These are phyloP conservation scores for Ogataea zsoltii DNA, from an alignment of 805 yeast species.

Conservation along the genomic window DNA sequence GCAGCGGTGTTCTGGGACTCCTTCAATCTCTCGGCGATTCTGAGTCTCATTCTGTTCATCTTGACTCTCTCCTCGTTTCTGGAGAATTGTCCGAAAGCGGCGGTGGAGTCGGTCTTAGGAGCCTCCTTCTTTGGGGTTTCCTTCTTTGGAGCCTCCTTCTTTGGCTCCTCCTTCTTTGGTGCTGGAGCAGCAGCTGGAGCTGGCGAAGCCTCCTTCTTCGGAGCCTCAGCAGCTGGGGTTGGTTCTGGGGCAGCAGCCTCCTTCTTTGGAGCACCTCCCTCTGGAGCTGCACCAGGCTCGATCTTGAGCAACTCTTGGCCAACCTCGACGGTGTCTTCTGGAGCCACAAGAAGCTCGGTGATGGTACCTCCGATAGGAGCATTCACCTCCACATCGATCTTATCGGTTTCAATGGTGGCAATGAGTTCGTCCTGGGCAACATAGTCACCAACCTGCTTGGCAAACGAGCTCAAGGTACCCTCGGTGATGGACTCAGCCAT, in stretches of 20 bases:
- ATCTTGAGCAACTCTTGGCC: slow-evolving; percentile 90
- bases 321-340: slow-evolving; percentile 92
- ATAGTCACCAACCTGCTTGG: slow-evolving; percentile 82
- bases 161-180: slow-evolving; percentile 21
- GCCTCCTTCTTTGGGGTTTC: slow-evolving; percentile 21
- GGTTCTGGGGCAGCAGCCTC: slow-evolving; percentile 35
- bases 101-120: slow-evolving; percentile 31
- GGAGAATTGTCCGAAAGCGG: slow-evolving; percentile 55
- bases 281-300: slow-evolving; percentile 76
- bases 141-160: slow-evolving; percentile 22
- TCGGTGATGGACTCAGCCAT: slow-evolving; percentile 99
- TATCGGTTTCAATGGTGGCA: slow-evolving; percentile 98
- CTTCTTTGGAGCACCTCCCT: slow-evolving; percentile 45
- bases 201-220: slow-evolving; percentile 31
- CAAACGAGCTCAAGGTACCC: slow-evolving; percentile 77
- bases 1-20: slow-evolving; percentile 99
- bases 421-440: slow-evolving; percentile 85
- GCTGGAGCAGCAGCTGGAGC: slow-evolving; percentile 35
- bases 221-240: slow-evolving; percentile 6
- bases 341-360: slow-evolving; percentile 74
- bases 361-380: slow-evolving; percentile 91
- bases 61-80: slow-evolving; percentile 90
- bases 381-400: slow-evolving; percentile 95
- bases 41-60: slow-evolving; percentile 99
- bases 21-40: slow-evolving; percentile 98